These are phyloP conservation scores for Brettanomyces naardenensis DNA, from an alignment of 805 yeast species.

Conservation along the genomic window DNA sequence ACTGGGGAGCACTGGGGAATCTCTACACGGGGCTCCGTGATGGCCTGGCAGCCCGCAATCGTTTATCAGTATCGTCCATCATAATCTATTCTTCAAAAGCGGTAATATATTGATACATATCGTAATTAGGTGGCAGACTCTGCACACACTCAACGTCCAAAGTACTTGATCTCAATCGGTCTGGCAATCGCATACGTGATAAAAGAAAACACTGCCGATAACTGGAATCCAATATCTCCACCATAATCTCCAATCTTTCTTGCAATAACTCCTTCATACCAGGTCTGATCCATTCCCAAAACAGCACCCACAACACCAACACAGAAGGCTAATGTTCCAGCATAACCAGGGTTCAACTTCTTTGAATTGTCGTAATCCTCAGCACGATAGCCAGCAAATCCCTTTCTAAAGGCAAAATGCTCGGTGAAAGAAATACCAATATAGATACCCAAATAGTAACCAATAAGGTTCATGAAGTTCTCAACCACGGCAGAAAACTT, in stretches of 20 bases:
- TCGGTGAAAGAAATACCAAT: conserved; percentile 66
- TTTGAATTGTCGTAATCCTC: conserved; percentile 50
- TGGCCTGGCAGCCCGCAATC: no score
- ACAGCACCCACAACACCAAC: conserved; percentile 83
- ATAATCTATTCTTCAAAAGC: no score
- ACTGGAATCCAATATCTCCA: conserved; percentile 84
- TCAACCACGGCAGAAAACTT: conserved; percentile 64
- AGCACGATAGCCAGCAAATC: conserved; percentile 53
- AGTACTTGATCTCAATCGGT: conserved; percentile 59
- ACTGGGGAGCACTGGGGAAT: no score
- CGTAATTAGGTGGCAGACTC: no score
- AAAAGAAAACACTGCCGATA: conserved; percentile 60
- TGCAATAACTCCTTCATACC: conserved; percentile 73
- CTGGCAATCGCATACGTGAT: conserved; percentile 50
- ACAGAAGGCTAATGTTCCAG: conserved; percentile 75
- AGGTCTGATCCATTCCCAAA: conserved; percentile 78
- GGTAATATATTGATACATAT: no score
- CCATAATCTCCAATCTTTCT: conserved; percentile 53
- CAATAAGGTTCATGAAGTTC: conserved; percentile 86
- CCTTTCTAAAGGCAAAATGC: conserved; percentile 71
- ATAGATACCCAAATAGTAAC: conserved; percentile 85
- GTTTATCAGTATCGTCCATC: no score
- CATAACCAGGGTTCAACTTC: conserved; percentile 65
- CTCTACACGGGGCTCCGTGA: no score
- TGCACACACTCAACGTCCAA: conserved; percentile 41